These are phyloP conservation scores for Candida buenavistaensis DNA, from an alignment of 1,139 yeast genomes.

Conservation along the genomic window DNA sequence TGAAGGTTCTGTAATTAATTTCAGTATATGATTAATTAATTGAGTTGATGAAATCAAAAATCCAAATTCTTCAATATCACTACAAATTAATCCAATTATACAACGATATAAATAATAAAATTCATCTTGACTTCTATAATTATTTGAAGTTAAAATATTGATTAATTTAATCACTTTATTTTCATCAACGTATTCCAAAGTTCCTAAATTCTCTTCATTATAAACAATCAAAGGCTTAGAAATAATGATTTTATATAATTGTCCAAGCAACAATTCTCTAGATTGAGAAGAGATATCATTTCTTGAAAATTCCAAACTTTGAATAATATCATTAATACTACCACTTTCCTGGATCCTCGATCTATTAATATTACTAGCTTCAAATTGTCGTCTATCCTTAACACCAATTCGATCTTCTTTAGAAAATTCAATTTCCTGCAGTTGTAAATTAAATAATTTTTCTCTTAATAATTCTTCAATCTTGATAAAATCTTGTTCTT, in stretches of 20 bases:
- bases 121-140: constrained; percentile 44
- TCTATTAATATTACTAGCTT: constrained; percentile 32
- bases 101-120: constrained; percentile 44
- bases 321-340: constrained; percentile 42
- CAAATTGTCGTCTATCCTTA: constrained; percentile 32
- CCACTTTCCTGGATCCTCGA: constrained; percentile 38
- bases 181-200: constrained; percentile 36
- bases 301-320: constrained; percentile 40
- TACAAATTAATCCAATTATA: constrained; percentile 41
- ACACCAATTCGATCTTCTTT: constrained; percentile 16
- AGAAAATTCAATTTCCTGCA: constrained; percentile 17
- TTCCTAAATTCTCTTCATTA: constrained; percentile 39
- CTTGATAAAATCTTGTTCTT: constrained; percentile 39
- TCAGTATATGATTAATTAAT: constrained; percentile 34
- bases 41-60: constrained; percentile 42
- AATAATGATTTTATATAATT: constrained; percentile 48
- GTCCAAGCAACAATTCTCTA: constrained; percentile 53
- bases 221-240: constrained; percentile 40
- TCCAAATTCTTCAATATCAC: constrained; percentile 55
- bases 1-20: constrained; percentile 36
- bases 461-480: constrained; percentile 42
- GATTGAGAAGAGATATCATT: constrained; percentile 48
- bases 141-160: constrained; percentile 29
- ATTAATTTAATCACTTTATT: constrained; percentile 36
- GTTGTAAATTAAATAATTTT: constrained; percentile 37